Evolutionary conservation across 768 basidiomycete species (phyloP).

Genomic region (Macrolepiota fuliginosa): DNA sequence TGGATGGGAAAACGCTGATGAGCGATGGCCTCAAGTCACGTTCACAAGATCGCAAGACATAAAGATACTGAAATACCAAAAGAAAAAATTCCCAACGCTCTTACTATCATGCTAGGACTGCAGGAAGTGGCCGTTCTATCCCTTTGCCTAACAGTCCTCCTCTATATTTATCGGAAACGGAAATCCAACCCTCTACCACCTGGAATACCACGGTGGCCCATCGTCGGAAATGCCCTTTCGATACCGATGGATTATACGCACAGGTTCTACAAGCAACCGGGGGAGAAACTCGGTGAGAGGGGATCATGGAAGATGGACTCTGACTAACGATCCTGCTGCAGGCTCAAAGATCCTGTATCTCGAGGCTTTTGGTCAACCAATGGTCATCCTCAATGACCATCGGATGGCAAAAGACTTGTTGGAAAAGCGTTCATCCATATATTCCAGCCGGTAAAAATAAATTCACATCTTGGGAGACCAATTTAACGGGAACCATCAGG

Average conservation of each 20-base stretch:
- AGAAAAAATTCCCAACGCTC: no score
- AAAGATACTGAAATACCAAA: no score
- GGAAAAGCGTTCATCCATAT: background rate
- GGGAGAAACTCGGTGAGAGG: constrained; percentile 2
- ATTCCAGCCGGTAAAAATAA: background rate
- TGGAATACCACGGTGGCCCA: background rate
- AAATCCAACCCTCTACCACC: background rate
- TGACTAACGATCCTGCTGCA: background rate
- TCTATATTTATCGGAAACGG: background rate
- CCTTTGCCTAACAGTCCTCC: background rate
- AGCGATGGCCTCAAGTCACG: no score
- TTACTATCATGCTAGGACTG: background rate
- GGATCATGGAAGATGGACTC: background rate
- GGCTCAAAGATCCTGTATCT: background rate
- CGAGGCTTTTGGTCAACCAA: background rate
- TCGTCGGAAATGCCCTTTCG: background rate
- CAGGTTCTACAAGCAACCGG: background rate
- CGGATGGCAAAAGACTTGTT: background rate
- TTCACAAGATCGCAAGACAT: no score
- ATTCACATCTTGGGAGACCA: background rate
- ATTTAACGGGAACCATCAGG: background rate
- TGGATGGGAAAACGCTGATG: no score
- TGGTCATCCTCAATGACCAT: background rate
- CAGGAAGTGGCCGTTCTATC: background rate
- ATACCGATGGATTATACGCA: background rate